These are phyloP conservation scores for Pyropia haitanensis DNA, from an alignment of 23 red algal genomes.

Conservation along the genomic window DNA sequence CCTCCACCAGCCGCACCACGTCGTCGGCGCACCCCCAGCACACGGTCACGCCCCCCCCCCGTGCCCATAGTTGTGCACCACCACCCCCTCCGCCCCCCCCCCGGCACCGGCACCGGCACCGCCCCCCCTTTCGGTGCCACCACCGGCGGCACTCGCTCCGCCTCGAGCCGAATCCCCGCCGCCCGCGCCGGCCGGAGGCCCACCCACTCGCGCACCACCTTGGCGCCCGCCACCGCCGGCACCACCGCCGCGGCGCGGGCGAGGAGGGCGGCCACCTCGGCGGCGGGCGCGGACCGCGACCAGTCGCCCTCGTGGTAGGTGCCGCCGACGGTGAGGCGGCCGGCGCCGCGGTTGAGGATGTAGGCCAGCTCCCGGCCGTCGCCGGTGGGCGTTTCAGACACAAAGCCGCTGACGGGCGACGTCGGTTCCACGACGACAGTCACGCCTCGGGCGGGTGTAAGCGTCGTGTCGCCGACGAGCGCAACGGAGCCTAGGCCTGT, in stretches of 20 bases:
- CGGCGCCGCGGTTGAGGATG: conserved; percentile 26
- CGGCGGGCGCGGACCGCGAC: conserved; percentile 23
- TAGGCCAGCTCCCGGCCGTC: conserved; percentile 34
- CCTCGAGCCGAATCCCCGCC: conserved; percentile 22
- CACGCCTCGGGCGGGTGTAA: conserved; percentile 54
- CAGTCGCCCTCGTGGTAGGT: conserved; percentile 59
- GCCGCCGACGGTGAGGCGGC: conserved; percentile 41
- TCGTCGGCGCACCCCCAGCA: conserved; percentile 73
- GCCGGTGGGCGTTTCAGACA: conserved; percentile 13
- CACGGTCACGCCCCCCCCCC: conserved; percentile 75
- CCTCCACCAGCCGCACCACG: conserved; percentile 37
- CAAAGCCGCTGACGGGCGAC: conserved; percentile 1
- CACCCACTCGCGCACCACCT: conserved; percentile 35
- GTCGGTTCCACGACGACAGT: conserved; percentile 29
- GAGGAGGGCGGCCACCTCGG: conserved; percentile 30
- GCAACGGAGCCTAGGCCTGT: conserved; percentile 42
- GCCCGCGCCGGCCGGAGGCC: conserved; percentile 58
- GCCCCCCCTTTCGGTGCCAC: neutral
- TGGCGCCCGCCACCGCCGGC: conserved; percentile 17
- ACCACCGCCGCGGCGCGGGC: conserved; percentile 21
- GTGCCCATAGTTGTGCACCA: conserved; percentile 85
- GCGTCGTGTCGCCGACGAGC: conserved; percentile 29
- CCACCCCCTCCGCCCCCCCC: neutral
- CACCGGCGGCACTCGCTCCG: conserved; percentile 1
- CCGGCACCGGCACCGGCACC: conserved; percentile 19